A percentile compares a stretch with the other conserved stretches of the same genome.
Evolutionary conservation across 768 basidiomycete genomes (phyloP).

Genomic region (Chalciporus pseudorubinellus): DNA sequence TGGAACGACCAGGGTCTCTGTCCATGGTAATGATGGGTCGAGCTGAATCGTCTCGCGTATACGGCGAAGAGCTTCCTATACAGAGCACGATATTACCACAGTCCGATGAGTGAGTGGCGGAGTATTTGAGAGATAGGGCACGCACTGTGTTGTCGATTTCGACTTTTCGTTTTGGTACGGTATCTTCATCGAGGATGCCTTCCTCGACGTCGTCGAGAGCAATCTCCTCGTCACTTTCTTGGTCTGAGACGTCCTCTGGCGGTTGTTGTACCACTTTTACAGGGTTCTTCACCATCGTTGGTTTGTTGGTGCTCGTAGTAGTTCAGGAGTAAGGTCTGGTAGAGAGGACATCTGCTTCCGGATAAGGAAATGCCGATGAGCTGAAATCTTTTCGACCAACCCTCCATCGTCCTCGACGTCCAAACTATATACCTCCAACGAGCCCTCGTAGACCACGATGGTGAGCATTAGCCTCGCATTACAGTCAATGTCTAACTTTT

Average conservation of each 20-base stretch:
- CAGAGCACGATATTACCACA: background rate
- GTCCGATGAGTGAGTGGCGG: background rate
- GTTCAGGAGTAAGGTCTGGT: background rate
- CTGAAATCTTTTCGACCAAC: constrained; percentile 19
- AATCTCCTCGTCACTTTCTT: constrained; percentile 44
- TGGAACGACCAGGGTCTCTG: constrained; percentile 71
- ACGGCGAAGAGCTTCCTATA: constrained; percentile 72
- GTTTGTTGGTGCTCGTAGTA: background rate
- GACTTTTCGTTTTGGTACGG: constrained; percentile 70
- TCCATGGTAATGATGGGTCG: constrained; percentile 76
- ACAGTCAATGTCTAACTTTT: background rate
- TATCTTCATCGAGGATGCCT: constrained; percentile 69
- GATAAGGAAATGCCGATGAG: constrained; percentile 20
- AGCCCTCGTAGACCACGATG: constrained; percentile 12
- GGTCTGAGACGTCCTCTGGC: constrained; percentile 16
- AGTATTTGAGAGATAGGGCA: constrained; percentile 6
- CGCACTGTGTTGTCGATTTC: constrained; percentile 73
- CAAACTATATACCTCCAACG: background rate
- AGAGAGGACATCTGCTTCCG: background rate
- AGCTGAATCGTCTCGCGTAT: constrained; percentile 77
- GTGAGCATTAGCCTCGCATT: background rate
- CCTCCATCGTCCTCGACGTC: background rate
- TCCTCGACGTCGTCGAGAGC: constrained; percentile 69
- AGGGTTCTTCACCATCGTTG: constrained; percentile 13
- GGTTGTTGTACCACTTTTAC: constrained; percentile 7